Base-by-base conservation (phyloP, 495 filamentous ascomycete species). In the Talaromyces nanjingensis region DNA sequence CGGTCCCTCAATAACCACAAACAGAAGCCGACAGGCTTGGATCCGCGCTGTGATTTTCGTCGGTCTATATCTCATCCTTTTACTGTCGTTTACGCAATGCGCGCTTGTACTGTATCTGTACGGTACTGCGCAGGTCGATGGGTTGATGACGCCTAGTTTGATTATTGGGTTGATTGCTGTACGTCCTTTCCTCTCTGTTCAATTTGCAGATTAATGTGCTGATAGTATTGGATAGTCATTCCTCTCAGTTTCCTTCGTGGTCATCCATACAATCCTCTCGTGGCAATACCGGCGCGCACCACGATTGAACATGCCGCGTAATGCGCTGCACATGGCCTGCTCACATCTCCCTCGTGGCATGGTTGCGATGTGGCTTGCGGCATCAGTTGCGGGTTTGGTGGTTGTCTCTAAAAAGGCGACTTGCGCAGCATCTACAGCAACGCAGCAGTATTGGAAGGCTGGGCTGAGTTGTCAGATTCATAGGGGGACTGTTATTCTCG, bases 391-490 rank as follows among this genome's bases (percentile, higher is more conserved):
- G 1, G 78, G 78, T 31, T 62, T 79, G n/a, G 72, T 81, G 3
- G 71, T 79, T 14, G 71, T 76, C 14, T 74, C 77, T 2, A 74
- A 76, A 54, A 75, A 79, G 49, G 69, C 71, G 1, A 69, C 71
- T 18, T 81, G 78, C 64, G 70, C 77, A 11, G 69, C 73, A 16
- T 69, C 67, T n/a, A 66, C 68, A 33, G 65, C 63, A 0, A 55
- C 65, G 45, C 73, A 55, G 7, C 65, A 65, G 11, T 78, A 74
- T 59, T 80, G 78, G 77, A 70, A 73, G 58, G 70, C 72, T 8
- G 78, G 78, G 29, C 49, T 68, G 12, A 78, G 77, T 65, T 81
- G 78, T 69, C 72, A 72, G 7, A 73, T 81, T 45, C 76, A 80
- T 62, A 69, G 76, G 33, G 68, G 71, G 0, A 65, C 69, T 0